These are phyloP conservation scores for Marasmius tenuissimus DNA, from an alignment of 1,284 basidiomycete genomes.

Conservation along the genomic window DNA sequence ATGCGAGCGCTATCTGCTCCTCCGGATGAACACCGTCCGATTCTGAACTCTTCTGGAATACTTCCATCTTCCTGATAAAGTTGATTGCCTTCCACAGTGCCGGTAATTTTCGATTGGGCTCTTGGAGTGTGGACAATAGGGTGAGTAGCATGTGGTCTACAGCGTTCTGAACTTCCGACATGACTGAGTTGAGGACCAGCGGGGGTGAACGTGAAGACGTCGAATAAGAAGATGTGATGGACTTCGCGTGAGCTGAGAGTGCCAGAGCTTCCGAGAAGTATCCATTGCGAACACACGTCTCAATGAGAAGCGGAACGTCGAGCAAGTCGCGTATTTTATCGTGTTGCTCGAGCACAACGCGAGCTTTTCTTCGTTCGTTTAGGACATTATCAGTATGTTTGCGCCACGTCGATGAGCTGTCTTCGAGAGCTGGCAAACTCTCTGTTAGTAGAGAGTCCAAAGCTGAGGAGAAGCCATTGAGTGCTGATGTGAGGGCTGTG, in stretches of 20 bases:
- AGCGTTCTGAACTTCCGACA: constrained; percentile 74
- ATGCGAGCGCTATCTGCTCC: constrained; percentile 44
- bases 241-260: constrained; percentile 66
- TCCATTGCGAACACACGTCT: constrained; percentile 89
- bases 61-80: constrained; percentile 80
- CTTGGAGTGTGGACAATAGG: constrained; percentile 77
- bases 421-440: constrained; percentile 73
- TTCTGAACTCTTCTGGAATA: constrained; percentile 26
- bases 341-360: constrained; percentile 84
- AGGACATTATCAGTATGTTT: constrained; percentile 38
- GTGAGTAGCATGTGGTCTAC: constrained; percentile 75
- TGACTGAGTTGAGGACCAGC: constrained; percentile 57
- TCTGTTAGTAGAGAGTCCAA: constrained; percentile 64
- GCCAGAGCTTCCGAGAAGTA: constrained; percentile 91
- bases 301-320: constrained; percentile 86
- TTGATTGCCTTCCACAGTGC: constrained; percentile 85
- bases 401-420: constrained; percentile 64
- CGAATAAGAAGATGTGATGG: constrained; percentile 27
- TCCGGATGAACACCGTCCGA: constrained; percentile 33
- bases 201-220: constrained; percentile 29
- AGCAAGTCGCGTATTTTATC: constrained; percentile 90
- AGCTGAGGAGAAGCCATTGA: constrained; percentile 64
- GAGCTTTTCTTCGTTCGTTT: constrained; percentile 68
- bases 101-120: constrained; percentile 82
- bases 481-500: constrained; percentile 64